A percentile compares a stretch with the other conserved stretches of the same genome.
Evolutionary conservation across 257 asterid species (phyloP).

Genomic region (Solanum paucissectum): DNA sequence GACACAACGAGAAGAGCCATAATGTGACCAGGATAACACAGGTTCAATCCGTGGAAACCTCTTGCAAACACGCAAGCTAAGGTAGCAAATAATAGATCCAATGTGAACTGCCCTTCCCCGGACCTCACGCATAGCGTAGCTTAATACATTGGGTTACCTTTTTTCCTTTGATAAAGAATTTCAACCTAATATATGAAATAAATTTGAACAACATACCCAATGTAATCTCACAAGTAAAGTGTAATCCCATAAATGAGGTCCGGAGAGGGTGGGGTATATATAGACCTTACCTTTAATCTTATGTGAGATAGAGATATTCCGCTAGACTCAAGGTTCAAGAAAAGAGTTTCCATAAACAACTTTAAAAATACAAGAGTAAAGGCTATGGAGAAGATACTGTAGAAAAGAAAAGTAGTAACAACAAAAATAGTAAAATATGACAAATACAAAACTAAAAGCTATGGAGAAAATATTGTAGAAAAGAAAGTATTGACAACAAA

Average conservation of each 20-base stretch:
- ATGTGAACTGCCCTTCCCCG: not conserved
- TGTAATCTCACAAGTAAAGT: not conserved
- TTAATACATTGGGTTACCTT: not conserved
- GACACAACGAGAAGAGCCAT: not conserved
- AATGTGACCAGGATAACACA: not conserved
- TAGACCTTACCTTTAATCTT: not conserved
- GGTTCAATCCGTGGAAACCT: not conserved
- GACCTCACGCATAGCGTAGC: not conserved
- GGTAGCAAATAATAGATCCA: not conserved
- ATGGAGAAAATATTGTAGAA: not conserved
- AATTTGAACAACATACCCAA: not conserved
- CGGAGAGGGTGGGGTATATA: not conserved
- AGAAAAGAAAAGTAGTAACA: not conserved
- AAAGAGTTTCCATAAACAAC: not conserved
- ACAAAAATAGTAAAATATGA: not conserved
- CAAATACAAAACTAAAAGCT: not conserved
- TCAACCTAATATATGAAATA: not conserved
- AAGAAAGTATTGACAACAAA: not conserved
- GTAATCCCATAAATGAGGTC: no score
- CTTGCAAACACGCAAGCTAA: not conserved
- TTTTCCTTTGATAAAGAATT: not conserved
- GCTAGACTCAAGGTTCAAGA: not conserved
- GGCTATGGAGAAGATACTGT: not conserved
- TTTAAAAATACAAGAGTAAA: not conserved
- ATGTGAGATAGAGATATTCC: not conserved